A percentile compares a stretch with the other conserved stretches of the same genome.
Evolutionary conservation across 768 basidiomycete genomes (phyloP).

Genomic region (Tephrocybe rancida): DNA sequence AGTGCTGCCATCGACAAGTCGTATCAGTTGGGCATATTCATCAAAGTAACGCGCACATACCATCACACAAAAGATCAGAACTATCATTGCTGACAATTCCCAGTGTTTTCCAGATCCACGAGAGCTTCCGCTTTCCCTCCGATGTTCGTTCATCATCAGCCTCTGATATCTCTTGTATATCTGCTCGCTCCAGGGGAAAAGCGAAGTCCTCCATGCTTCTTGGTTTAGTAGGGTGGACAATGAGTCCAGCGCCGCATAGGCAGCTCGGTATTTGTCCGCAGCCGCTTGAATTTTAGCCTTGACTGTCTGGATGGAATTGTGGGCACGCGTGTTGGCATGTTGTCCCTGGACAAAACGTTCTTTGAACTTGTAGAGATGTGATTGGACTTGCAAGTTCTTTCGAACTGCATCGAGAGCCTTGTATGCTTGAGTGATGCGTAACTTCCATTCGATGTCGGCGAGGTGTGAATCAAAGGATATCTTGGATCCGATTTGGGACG

Average conservation of each 20-base stretch:
- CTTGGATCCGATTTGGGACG: neutral
- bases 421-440: conserved; percentile 12
- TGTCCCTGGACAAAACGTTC: conserved; percentile 10
- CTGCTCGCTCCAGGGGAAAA: conserved; percentile 4
- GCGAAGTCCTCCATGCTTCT: neutral
- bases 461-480: conserved; percentile 1
- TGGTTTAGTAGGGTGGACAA: neutral
- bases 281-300: neutral
- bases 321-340: conserved; percentile 9
- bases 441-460: conserved; percentile 11
- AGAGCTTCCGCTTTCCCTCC: conserved; percentile 10
- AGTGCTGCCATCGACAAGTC: conserved; percentile 15
- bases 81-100: neutral
- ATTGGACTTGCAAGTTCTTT: conserved; percentile 2
- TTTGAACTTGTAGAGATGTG: conserved; percentile 10
- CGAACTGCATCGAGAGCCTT: conserved; percentile 12
- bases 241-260: neutral
- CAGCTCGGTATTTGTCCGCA: conserved; percentile 10
- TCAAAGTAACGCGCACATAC: neutral
- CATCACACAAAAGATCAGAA: neutral
- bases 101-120: conserved; percentile 18
- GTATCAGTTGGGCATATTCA: conserved; percentile 1
- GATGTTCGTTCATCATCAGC: neutral
- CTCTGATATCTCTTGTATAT: conserved; percentile 15
- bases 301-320: neutral